Evolutionary conservation across 441 rosid species (phyloP).

Genomic region (Bocquillonia castaneifolia): DNA sequence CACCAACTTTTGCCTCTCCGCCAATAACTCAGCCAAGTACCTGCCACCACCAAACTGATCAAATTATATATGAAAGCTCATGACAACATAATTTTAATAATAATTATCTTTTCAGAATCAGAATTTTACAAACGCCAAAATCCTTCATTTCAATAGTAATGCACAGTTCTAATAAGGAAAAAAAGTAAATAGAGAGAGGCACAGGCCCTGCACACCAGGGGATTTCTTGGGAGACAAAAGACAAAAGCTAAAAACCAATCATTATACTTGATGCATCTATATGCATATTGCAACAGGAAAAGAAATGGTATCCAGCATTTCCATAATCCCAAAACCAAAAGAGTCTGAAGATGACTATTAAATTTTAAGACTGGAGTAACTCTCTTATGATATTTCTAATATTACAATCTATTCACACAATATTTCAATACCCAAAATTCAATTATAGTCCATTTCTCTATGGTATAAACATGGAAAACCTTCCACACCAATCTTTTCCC

Average conservation of each 20-base stretch:
- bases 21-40: slow-evolving; percentile 69
- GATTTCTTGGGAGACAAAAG: not conserved
- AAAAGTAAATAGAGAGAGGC: too few species aligned
- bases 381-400: not conserved
- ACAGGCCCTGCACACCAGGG: not conserved
- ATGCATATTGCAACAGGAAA: not conserved
- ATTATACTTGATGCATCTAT: not conserved
- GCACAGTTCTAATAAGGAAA: too few species aligned
- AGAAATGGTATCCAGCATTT: not conserved
- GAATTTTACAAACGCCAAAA: not conserved
- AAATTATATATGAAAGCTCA: slow-evolving; percentile 12
- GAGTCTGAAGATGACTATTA: too few species aligned
- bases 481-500: too few species aligned
- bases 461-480: not conserved
- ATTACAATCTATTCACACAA: too few species aligned
- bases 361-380: not conserved
- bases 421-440: not conserved
- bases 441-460: not conserved
- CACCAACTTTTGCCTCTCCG: slow-evolving; percentile 78
- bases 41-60: slow-evolving; percentile 34
- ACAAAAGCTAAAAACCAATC: not conserved
- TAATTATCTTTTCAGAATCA: not conserved
- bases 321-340: not conserved
- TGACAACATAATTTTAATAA: not conserved
- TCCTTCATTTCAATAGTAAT: not conserved